Percentiles rank a stretch among this genome's conserved stretches.
These are phyloP conservation scores for Rhinocladiella similis DNA, from an alignment of 2,329 filamentous ascomycete genomes.

Conservation along the genomic window DNA sequence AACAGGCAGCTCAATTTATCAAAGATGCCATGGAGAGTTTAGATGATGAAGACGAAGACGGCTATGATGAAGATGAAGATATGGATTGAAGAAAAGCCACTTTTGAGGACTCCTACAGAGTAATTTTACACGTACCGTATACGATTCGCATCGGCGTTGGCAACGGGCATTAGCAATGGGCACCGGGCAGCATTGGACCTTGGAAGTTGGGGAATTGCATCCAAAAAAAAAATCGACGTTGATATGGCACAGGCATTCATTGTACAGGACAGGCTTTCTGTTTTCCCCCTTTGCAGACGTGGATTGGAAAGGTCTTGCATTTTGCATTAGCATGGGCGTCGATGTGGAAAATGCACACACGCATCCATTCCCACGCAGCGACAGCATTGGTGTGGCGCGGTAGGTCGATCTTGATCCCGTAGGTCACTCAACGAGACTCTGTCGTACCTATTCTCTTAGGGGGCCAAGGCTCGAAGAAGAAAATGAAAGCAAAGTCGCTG, in stretches of 20 bases:
- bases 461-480: too few species aligned
- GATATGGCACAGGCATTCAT: too few species aligned
- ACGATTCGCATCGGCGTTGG: background rate
- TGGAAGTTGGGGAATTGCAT: background rate
- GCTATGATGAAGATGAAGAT: constrained; percentile 58
- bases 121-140: background rate
- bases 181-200: background rate
- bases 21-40: constrained; percentile 95
- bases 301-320: too few species aligned
- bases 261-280: too few species aligned
- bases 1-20: constrained; percentile 83
- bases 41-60: constrained; percentile 71
- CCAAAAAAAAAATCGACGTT: too few species aligned
- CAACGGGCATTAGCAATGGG: background rate
- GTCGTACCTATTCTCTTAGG: background rate
- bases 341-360: too few species aligned
- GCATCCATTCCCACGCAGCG: too few species aligned
- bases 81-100: constrained; percentile 39
- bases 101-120: background rate
- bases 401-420: background rate
- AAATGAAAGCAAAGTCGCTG: too few species aligned
- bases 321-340: too few species aligned
- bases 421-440: background rate
- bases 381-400: background rate
- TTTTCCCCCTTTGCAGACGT: too few species aligned